Evolutionary conservation across 2,329 filamentous ascomycete species (phyloP).

Genomic region (Beauveria australis): DNA sequence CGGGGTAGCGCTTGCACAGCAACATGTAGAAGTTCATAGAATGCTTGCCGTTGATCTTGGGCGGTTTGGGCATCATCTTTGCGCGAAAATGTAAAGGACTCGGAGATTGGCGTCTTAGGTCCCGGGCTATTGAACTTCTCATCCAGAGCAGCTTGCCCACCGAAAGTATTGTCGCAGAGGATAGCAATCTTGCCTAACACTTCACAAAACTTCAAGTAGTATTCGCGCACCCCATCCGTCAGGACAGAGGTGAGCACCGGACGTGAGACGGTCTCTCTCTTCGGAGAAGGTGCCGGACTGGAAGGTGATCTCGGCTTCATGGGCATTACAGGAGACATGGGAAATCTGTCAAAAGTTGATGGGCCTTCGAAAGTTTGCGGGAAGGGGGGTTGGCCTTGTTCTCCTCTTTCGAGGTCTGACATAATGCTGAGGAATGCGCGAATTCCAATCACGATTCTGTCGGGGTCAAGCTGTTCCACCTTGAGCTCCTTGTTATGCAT

Average conservation of each 20-base stretch:
- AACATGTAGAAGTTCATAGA: slow-evolving; percentile 91
- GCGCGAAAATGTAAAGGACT: slow-evolving; percentile 84
- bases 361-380: slow-evolving; percentile 54
- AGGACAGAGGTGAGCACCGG: slow-evolving; percentile 56
- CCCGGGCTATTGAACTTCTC: slow-evolving; percentile 85
- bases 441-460: slow-evolving; percentile 96
- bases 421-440: slow-evolving; percentile 89
- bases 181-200: slow-evolving; percentile 94
- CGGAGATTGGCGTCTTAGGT: slow-evolving; percentile 89
- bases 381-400: slow-evolving; percentile 71
- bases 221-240: slow-evolving; percentile 70
- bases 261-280: slow-evolving; percentile 59
- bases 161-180: slow-evolving; percentile 94
- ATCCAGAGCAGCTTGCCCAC: slow-evolving; percentile 87
- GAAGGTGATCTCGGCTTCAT: slow-evolving; percentile 24
- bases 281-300: slow-evolving; percentile 20
- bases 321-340: slow-evolving; percentile 42
- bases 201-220: slow-evolving; percentile 86
- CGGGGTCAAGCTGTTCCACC: slow-evolving; percentile 89
- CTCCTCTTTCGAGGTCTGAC: slow-evolving; percentile 80
- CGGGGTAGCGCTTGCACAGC: slow-evolving; percentile 90
- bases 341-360: slow-evolving; percentile 33
- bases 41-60: slow-evolving; percentile 81
- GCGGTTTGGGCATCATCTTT: slow-evolving; percentile 68
- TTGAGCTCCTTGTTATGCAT: slow-evolving; percentile 65